Conservation (phyloP, 352 stramenopile genomes). For the Pythium guiyangense region DNA sequence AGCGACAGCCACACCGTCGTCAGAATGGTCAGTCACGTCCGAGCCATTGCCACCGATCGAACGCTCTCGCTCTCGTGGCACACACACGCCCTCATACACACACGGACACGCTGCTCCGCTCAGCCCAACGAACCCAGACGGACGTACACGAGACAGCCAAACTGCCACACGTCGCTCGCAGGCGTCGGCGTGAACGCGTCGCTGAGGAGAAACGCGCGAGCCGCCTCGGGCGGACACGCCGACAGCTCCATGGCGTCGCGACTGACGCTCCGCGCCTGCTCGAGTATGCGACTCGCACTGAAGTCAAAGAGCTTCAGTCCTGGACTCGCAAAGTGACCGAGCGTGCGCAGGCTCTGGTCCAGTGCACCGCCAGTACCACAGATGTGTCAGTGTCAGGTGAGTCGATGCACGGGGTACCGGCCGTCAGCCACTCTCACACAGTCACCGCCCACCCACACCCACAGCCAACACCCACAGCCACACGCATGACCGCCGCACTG, state of each 20-base stretch:
- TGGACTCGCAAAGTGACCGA: conserved; percentile 40
- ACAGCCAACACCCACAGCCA: not conserved
- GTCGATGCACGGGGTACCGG: too few species aligned
- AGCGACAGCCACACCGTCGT: not conserved
- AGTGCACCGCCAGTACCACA: not conserved
- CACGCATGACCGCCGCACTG: not conserved
- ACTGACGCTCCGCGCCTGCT: conserved; percentile 24
- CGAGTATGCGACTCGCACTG: conserved; percentile 32
- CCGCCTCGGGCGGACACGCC: conserved; percentile 49
- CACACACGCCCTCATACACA: too few species aligned
- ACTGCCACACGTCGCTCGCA: conserved; percentile 68
- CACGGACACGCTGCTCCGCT: too few species aligned
- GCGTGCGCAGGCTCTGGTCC: conserved; percentile 28
- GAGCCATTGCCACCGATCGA: not conserved
- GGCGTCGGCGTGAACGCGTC: conserved; percentile 38
- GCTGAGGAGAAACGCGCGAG: conserved; percentile 33
- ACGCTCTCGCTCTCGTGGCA: too few species aligned
- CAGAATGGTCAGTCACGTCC: not conserved
- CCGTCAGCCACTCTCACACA: too few species aligned
- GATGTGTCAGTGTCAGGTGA: too few species aligned
- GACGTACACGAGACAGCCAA: conserved; percentile 66
- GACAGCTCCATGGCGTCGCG: conserved; percentile 18
- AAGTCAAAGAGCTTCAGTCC: conserved; percentile 43
- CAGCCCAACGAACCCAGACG: too few species aligned
- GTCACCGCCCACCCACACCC: too few species aligned